phyloP scores from a whole-genome alignment of 169 alveolate species.

The Babesia gibsoni region DNA sequence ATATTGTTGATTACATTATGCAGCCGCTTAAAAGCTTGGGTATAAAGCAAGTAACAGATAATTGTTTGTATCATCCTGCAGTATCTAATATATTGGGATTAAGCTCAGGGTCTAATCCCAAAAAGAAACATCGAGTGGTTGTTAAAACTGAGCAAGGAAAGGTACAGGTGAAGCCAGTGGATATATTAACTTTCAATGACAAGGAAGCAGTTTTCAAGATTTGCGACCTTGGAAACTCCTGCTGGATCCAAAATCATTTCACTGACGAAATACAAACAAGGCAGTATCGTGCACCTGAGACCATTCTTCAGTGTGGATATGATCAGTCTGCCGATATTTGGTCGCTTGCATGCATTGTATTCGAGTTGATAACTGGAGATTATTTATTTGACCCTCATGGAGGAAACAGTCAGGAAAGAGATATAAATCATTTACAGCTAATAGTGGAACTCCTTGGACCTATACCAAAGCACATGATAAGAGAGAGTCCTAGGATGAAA shows the following conservation, averaged over 20 bases:
- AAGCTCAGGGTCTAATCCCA: neutral
- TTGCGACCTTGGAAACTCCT: slow-evolving; percentile 97
- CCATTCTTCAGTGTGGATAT: slow-evolving; percentile 92
- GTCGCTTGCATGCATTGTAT: slow-evolving; percentile 97
- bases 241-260: slow-evolving; percentile 96
- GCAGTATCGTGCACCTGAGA: slow-evolving; percentile 98
- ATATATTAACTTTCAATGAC: slow-evolving; percentile 67
- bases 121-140: slow-evolving; percentile 19
- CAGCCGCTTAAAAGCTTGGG: neutral
- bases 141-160: slow-evolving; percentile 67
- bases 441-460: slow-evolving; percentile 90
- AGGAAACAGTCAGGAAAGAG: slow-evolving; percentile 73
- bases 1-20: slow-evolving; percentile 38
- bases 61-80: slow-evolving; percentile 41
- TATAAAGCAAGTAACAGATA: neutral
- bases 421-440: slow-evolving; percentile 65
- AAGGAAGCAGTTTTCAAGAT: slow-evolving; percentile 84
- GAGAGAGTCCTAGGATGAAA: slow-evolving; percentile 72
- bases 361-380: slow-evolving; percentile 98
- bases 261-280: slow-evolving; percentile 96
- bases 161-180: slow-evolving; percentile 65
- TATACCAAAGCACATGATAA: slow-evolving; percentile 85
- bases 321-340: slow-evolving; percentile 96
- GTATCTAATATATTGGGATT: slow-evolving; percentile 3
- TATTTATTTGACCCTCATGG: slow-evolving; percentile 95